A percentile compares a stretch with the other conserved stretches of the same genome.
Evolutionary conservation across 352 stramenopile genomes (phyloP).

Genomic region (Globisporangium echinulatum): DNA sequence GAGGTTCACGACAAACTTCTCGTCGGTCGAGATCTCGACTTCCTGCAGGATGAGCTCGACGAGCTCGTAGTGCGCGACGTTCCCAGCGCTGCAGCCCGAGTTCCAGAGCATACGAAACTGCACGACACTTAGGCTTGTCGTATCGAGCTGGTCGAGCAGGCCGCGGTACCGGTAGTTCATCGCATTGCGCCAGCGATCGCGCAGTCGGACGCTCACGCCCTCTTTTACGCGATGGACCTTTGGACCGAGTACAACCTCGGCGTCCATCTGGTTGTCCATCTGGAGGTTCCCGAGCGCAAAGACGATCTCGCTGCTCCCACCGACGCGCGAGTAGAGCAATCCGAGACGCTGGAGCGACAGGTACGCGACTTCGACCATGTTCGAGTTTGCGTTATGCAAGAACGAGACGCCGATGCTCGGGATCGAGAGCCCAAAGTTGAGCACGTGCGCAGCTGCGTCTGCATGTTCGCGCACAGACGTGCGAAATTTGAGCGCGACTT

Average conservation of each 20-base stretch:
- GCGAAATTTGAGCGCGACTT: conserved; percentile 80
- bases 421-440: conserved; percentile 74
- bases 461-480: conserved; percentile 50
- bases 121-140: conserved; percentile 60
- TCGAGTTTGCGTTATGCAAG: conserved; percentile 79
- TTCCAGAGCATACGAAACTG: conserved; percentile 88
- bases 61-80: conserved; percentile 82
- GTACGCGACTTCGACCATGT: conserved; percentile 84
- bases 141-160: conserved; percentile 75
- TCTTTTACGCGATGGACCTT: conserved; percentile 83
- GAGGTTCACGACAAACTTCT: conserved; percentile 88
- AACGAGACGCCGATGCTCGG: conserved; percentile 81
- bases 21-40: conserved; percentile 84
- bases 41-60: conserved; percentile 86
- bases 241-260: conserved; percentile 72
- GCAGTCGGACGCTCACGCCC: conserved; percentile 76
- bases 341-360: conserved; percentile 74
- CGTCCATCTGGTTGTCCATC: conserved; percentile 89
- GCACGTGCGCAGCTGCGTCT: conserved; percentile 40
- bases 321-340: conserved; percentile 70
- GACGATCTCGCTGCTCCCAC: conserved; percentile 73
- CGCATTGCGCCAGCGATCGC: conserved; percentile 79
- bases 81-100: conserved; percentile 59
- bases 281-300: conserved; percentile 82
- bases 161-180: conserved; percentile 81